Evolutionary conservation across 805 yeast genomes (phyloP).

Genomic region (Saturnispora kantuleensis): DNA sequence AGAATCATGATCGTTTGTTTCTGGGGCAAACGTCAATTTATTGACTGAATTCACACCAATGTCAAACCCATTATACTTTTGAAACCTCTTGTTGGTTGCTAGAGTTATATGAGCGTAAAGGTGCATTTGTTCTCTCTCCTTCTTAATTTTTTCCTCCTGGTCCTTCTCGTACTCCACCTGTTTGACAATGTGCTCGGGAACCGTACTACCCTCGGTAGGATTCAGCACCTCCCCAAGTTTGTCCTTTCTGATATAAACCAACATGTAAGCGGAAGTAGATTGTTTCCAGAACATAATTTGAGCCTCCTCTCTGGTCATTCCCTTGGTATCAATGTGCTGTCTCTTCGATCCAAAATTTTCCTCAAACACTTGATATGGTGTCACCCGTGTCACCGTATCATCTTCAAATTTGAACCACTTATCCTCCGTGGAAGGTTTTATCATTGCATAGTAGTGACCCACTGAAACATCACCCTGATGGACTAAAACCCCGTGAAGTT

Average conservation of each 20-base stretch:
- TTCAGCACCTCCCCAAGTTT: constrained; percentile 49
- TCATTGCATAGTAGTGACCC: constrained; percentile 94
- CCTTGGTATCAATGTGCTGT: constrained; percentile 37
- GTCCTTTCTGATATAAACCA: constrained; percentile 74
- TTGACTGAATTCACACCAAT: constrained; percentile 52
- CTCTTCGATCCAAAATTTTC: constrained; percentile 84
- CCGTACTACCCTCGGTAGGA: constrained; percentile 41
- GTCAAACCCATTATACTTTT: constrained; percentile 64
- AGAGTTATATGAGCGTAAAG: constrained; percentile 49
- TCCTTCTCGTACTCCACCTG: constrained; percentile 55
- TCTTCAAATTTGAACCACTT: constrained; percentile 87
- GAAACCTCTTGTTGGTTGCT: constrained; percentile 44
- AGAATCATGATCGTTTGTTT: constrained; percentile 36
- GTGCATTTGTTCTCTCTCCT: constrained; percentile 65
- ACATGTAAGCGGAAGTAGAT: constrained; percentile 94
- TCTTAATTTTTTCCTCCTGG: constrained; percentile 42
- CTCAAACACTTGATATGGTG: constrained; percentile 75
- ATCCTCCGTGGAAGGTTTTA: constrained; percentile 62
- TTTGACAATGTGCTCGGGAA: constrained; percentile 60
- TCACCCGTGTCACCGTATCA: constrained; percentile 84
- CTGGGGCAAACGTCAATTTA: constrained; percentile 37
- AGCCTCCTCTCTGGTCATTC: constrained; percentile 48
- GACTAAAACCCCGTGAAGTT: constrained; percentile 86
- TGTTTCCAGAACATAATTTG: constrained; percentile 60
- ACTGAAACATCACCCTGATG: constrained; percentile 94